Percentiles rank a stretch among this genome's conserved stretches.
Conservation (phyloP, 2,329 filamentous ascomycete species). For the Diaporthe amygdali region DNA sequence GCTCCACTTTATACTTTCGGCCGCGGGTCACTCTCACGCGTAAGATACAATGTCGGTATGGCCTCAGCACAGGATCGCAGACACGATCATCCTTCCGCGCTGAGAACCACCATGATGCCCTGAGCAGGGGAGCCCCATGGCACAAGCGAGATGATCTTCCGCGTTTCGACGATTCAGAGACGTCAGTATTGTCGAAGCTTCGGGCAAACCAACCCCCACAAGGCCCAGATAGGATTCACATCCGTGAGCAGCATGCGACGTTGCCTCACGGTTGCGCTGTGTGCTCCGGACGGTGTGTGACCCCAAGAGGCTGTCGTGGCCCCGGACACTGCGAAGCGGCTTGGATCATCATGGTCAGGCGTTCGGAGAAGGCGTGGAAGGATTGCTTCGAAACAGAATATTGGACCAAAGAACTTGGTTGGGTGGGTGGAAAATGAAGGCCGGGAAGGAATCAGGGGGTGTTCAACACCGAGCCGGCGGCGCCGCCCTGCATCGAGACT, state of each 20-base stretch:
- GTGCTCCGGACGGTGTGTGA: slow-evolving; percentile 1
- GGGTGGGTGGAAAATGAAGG: slow-evolving; percentile 9
- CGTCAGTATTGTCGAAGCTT: background rate
- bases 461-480: slow-evolving; percentile 3
- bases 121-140: background rate
- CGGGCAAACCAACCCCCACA: background rate
- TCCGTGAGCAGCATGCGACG: slow-evolving; percentile 8
- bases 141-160: slow-evolving; percentile 4
- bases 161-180: slow-evolving; percentile 2
- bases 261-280: background rate
- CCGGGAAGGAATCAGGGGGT: background rate
- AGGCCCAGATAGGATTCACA: background rate
- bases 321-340: background rate
- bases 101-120: background rate
- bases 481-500: slow-evolving; percentile 6
- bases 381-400: background rate
- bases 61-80: background rate
- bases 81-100: background rate
- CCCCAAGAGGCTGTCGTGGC: background rate
- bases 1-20: background rate
- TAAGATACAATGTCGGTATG: background rate
- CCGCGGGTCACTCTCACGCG: background rate
- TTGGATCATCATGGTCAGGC: background rate
- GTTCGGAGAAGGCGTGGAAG: slow-evolving; percentile 9
- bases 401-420: slow-evolving; percentile 6